Evolutionary conservation across 208 protist species (phyloP).

Genomic region (Trypanosoma congolense): DNA sequence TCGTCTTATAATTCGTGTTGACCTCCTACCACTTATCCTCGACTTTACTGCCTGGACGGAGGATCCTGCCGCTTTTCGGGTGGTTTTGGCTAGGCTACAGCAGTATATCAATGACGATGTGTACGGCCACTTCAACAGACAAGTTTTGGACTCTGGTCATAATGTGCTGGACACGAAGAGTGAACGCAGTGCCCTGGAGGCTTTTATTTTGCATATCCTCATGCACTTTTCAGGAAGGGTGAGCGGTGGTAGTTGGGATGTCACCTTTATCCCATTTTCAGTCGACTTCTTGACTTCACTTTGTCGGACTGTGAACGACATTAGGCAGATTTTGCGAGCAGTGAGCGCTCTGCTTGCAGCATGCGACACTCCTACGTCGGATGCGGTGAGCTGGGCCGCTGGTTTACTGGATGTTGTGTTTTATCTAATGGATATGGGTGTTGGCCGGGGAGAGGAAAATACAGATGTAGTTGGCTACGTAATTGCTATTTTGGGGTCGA

Average conservation of each 20-base stretch:
- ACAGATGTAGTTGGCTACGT: slow-evolving; percentile 15
- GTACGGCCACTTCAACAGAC: slow-evolving; percentile 23
- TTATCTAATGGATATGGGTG: slow-evolving; percentile 1
- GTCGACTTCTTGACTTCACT: slow-evolving; percentile 9
- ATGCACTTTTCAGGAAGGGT: slow-evolving; percentile 22
- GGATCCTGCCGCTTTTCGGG: slow-evolving; percentile 13
- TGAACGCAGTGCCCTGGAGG: slow-evolving; percentile 21
- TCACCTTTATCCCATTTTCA: slow-evolving; percentile 17
- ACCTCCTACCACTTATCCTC: slow-evolving; percentile 26
- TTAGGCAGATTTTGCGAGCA: slow-evolving; percentile 14
- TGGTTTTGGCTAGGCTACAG: slow-evolving; percentile 16
- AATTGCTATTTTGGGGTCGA: slow-evolving; percentile 13
- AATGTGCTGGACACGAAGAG: background rate
- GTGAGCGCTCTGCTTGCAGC: slow-evolving; percentile 8
- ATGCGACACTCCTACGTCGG: background rate
- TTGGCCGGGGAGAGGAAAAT: slow-evolving; percentile 1
- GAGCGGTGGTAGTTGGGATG: slow-evolving; percentile 20
- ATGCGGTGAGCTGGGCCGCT: slow-evolving; percentile 18
- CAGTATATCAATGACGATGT: slow-evolving; percentile 16
- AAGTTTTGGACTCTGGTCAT: slow-evolving; percentile 16
- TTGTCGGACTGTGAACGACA: slow-evolving; percentile 10
- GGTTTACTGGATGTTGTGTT: slow-evolving; percentile 15
- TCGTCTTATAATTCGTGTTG: slow-evolving; percentile 14
- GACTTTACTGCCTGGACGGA: slow-evolving; percentile 32
- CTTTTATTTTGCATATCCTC: slow-evolving; percentile 28